Base-by-base conservation (phyloP, 352 stramenopile species). In the Pythium plurisporium region DNA sequence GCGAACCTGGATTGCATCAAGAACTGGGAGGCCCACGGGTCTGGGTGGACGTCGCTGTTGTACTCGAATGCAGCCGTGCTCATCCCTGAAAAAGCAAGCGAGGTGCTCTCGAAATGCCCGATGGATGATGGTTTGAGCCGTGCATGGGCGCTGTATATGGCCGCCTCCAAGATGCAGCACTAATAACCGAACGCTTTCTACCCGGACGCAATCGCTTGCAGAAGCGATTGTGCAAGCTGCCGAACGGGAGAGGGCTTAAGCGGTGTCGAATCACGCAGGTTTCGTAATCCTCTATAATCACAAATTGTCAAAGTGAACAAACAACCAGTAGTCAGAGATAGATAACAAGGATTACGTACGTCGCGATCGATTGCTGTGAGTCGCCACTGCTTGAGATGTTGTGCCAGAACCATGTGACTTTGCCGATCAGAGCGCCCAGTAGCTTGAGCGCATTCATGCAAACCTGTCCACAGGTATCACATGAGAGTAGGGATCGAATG, bases 101-200 rank as follows among this genome's bases (percentile, higher is more conserved):
- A 61, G 4, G 76, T 89, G 44, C 70, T 91, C 20, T 56, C 80
- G 40, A 77, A 64, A 36, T 59, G 64, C 49, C 79, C 72, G 26
- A 78, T 91, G 74, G 82, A 91, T 52, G 79, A 89, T 53, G 81
- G 81, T 1, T 67, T 91, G 19, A 75, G 76, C 26, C 81, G 81
- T 22, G 63, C 81, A 2, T 91, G 81, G 81, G 81, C 81, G 17
- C 57, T 91, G 3, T 91, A 87, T 69, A 86, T 87, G 74, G 74
- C 77, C 2, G 50, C 50, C 6, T 62, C 45, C 30, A 70, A 70
- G 41, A 48, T 61, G 10, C 30, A 30, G 17, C 27, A 53, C 6
- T 57, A 15, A 5, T 22, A 0, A 9, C 33, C 4, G 22, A 8
- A n/a, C 12, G 9, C 14, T 10, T 19, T 29, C 52, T 20, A 52